A percentile compares a stretch with the other conserved stretches of the same genome.
Evolutionary conservation across 2,329 filamentous ascomycete genomes (phyloP).

Genomic region (Botryotinia convoluta): DNA sequence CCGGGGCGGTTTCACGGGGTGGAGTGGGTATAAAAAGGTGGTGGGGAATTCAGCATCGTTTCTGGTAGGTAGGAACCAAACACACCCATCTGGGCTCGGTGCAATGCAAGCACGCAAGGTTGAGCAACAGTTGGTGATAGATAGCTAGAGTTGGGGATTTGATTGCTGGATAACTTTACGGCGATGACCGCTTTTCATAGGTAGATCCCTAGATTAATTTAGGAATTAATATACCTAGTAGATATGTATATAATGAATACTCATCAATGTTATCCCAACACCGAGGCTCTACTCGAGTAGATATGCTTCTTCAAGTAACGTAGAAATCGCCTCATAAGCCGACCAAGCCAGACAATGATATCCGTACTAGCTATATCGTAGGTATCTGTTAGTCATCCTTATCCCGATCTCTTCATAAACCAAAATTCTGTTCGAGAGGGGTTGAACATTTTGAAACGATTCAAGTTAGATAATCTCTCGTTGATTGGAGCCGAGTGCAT

Average conservation of each 20-base stretch:
- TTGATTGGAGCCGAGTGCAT: not conserved
- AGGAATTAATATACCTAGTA: not conserved
- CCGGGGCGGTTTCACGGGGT: not conserved
- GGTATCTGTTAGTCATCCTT: not conserved
- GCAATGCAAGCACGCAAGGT: not conserved
- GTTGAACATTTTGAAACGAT: conserved; percentile 2
- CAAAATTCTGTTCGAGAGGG: not conserved
- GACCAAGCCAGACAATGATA: not conserved
- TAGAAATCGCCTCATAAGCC: not conserved
- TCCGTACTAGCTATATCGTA: not conserved
- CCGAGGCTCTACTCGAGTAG: too few species aligned
- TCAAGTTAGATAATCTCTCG: not conserved
- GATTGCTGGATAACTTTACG: not conserved
- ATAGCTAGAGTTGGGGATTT: not conserved
- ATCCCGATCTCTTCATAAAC: not conserved
- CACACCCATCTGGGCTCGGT: not conserved
- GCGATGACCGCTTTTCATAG: not conserved
- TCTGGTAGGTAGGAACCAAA: conserved; percentile 3
- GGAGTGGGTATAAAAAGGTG: not conserved
- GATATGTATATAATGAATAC: not conserved
- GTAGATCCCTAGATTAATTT: not conserved
- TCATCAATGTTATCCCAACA: not conserved
- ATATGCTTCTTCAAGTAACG: not conserved
- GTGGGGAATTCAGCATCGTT: not conserved
- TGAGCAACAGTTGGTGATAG: conserved; percentile 5